Evolutionary conservation across 2,329 filamentous ascomycete species (phyloP).

Genomic region (Aspergillus aculeatus): DNA sequence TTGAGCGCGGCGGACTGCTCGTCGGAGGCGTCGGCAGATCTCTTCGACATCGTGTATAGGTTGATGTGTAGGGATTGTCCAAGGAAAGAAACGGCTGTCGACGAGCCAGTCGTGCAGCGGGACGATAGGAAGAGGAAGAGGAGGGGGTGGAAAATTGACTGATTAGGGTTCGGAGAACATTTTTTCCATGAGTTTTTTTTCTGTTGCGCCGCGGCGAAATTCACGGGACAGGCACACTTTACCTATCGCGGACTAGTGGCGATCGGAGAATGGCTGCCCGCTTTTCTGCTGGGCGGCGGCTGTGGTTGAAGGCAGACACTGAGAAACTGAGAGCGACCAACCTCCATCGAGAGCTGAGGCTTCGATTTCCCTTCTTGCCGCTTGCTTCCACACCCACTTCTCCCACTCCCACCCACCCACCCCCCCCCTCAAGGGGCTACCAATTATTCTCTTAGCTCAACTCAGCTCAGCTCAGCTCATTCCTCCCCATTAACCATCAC

Average conservation of each 20-base stretch:
- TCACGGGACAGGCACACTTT: conserved; percentile 26
- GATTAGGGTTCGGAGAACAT: conserved; percentile 28
- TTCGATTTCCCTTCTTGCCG: not conserved
- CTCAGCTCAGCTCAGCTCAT: not conserved
- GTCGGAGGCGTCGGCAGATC: conserved; percentile 55
- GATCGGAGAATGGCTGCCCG: conserved; percentile 25
- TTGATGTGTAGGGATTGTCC: not conserved
- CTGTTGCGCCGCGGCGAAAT: conserved; percentile 28
- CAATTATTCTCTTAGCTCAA: not conserved
- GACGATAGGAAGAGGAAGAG: conserved; percentile 15
- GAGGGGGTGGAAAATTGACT: conserved; percentile 9
- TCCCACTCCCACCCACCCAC: not conserved
- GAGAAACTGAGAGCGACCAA: not conserved
- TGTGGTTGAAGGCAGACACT: not conserved
- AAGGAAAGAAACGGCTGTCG: conserved; percentile 5
- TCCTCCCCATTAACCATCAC: not conserved
- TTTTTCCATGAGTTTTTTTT: conserved; percentile 23
- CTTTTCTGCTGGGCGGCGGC: conserved; percentile 14
- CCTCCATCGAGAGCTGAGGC: not conserved
- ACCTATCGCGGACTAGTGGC: conserved; percentile 36
- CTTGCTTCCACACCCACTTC: not conserved
- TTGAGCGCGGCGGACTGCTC: conserved; percentile 56
- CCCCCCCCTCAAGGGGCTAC: not conserved
- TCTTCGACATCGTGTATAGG: conserved; percentile 56
- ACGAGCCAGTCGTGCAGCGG: conserved; percentile 25